Base-by-base conservation (phyloP, 2,329 filamentous ascomycete species). In the Fusarium subtropicale region DNA sequence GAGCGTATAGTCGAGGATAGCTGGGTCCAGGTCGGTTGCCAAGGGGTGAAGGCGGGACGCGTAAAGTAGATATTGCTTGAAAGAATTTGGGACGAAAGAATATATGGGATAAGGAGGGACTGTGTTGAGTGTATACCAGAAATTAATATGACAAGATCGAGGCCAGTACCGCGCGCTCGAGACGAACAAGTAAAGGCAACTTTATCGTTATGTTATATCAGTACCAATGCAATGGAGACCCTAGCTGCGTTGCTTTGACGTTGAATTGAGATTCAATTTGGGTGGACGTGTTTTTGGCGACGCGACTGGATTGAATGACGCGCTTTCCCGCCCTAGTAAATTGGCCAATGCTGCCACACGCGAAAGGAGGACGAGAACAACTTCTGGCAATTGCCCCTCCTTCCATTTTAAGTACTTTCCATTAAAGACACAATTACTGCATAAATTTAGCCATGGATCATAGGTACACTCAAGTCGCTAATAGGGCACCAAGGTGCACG, bases 281-380 rank as follows among this genome's bases (percentile, higher is more conserved):
- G 57, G 45, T 44, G 55, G 65, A 58, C 73, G 73, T 68, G 73
- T 76, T 76, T 76, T 74, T 68, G 71, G 64, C 64, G 71, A 76
- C 73, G 73, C 74, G 75, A 66, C 68, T 66, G 64, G 30, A 60
- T 47, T 48, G 48, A 55, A 60, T 67, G 66, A 76, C 75, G 75
- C 75, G 68, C 67, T 67, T 60, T 56, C 57, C 44, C n/a, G 10
- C 22, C 28, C 64, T 66, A 47, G 57, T 60, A 62, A 66, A 66
- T 73, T 71, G 54, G 57, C 54, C 39, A 45, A 44, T 45, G 42
- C 41, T 44, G 41, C 30, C 30, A 41, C 30, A 41, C 54, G 48
- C 20, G 45, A 31, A 42, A 46, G 26, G 20, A 50, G 26, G 44
- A 45, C 16, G 8, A 5, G 26, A 24, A 42, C 13, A 24, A 44